phyloP scores from a whole-genome alignment of 2,329 filamentous ascomycete genomes.

The Apiospora marii region DNA sequence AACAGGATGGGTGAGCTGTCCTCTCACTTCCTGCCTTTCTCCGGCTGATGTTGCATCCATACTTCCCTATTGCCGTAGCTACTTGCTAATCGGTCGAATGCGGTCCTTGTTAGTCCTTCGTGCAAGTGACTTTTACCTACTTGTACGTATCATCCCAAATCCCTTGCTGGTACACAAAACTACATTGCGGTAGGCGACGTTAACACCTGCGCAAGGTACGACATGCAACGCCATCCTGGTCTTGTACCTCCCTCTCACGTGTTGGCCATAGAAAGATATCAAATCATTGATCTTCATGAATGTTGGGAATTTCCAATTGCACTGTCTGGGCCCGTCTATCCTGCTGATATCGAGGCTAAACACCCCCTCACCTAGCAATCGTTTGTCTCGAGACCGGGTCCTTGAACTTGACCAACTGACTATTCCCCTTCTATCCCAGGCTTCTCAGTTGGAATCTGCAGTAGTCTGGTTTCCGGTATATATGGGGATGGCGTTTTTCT shows the following conservation, averaged over 20 bases:
- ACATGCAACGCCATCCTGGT: neutral
- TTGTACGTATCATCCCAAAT: neutral
- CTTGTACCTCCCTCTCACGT: slow-evolving; percentile 4
- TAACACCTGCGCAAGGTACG: slow-evolving; percentile 5
- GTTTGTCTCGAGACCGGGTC: neutral
- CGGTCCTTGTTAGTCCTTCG: neutral
- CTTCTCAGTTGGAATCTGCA: neutral
- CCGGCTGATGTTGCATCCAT: slow-evolving; percentile 6
- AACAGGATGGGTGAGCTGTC: neutral
- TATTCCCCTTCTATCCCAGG: neutral
- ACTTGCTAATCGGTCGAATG: neutral
- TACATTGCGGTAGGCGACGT: neutral
- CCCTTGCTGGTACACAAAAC: neutral
- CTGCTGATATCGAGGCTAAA: neutral
- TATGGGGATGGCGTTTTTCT: neutral
- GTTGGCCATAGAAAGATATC: neutral
- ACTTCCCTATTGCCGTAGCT: neutral
- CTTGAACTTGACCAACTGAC: neutral
- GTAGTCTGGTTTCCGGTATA: slow-evolving; percentile 4
- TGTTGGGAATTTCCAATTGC: neutral
- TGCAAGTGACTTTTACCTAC: neutral
- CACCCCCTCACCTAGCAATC: neutral
- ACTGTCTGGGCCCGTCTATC: neutral
- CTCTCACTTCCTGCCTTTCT: neutral
- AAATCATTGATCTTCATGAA: neutral